These are phyloP conservation scores for Pythium aphanidermatum DNA, from an alignment of 352 stramenopile genomes.

Conservation along the genomic window DNA sequence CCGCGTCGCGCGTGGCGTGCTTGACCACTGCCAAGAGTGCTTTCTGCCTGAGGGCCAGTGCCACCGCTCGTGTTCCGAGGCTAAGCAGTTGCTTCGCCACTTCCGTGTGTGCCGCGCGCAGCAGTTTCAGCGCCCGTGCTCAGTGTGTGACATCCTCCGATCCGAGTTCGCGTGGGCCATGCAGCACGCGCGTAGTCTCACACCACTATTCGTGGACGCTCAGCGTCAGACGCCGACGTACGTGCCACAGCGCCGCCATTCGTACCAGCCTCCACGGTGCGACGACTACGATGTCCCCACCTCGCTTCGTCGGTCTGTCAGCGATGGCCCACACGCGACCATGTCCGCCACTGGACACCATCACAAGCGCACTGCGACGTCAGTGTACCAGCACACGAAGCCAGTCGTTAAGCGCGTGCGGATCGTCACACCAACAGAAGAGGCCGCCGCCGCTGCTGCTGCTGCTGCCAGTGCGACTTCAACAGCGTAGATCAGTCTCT, in stretches of 20 bases:
- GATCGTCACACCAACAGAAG: slow-evolving; percentile 12
- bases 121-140: slow-evolving; percentile 19
- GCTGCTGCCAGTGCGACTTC: too few species aligned
- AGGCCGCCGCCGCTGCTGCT: not conserved
- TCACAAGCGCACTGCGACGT: slow-evolving; percentile 8
- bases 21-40: slow-evolving; percentile 51
- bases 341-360: slow-evolving; percentile 13
- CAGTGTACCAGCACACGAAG: not conserved
- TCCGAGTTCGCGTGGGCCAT: slow-evolving; percentile 32
- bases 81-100: slow-evolving; percentile 42
- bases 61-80: slow-evolving; percentile 38
- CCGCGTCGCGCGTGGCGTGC: slow-evolving; percentile 37
- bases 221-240: not conserved
- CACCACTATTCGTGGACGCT: slow-evolving; percentile 23
- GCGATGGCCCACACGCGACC: slow-evolving; percentile 12
- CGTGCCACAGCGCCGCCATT: slow-evolving; percentile 10
- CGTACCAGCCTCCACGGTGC: slow-evolving; percentile 7
- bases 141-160: slow-evolving; percentile 24
- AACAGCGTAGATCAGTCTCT: not conserved
- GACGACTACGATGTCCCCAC: not conserved
- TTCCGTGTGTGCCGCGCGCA: slow-evolving; percentile 34
- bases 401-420: slow-evolving; percentile 14
- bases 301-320: slow-evolving; percentile 12
- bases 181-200: slow-evolving; percentile 28
- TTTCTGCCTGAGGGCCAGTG: slow-evolving; percentile 30